phyloP scores from a whole-genome alignment of 169 alveolate species.

The Besnoitia besnoiti region DNA sequence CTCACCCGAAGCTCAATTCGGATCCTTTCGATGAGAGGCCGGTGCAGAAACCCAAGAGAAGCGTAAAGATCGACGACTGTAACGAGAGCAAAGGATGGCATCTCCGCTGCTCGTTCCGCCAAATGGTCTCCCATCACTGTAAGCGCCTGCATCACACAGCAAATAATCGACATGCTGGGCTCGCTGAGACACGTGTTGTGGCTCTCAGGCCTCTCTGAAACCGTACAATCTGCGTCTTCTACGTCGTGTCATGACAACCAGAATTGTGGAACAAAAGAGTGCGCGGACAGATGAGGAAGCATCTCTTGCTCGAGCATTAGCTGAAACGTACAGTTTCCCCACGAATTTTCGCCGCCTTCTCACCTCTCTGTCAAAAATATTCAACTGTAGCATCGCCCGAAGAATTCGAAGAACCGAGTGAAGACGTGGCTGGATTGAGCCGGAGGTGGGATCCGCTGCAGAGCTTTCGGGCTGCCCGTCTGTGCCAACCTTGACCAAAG shows the following conservation, averaged over 20 bases:
- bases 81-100: background rate
- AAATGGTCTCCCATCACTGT: slow-evolving; percentile 4
- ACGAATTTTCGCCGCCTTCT: too few species aligned
- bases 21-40: background rate
- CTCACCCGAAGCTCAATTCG: background rate
- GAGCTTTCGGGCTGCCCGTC: background rate
- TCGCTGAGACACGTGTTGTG: background rate
- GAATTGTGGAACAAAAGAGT: too few species aligned
- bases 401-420: background rate
- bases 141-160: background rate
- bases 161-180: background rate
- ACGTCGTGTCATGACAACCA: too few species aligned
- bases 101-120: background rate
- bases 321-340: too few species aligned
- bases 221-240: too few species aligned
- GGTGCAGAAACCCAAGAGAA: background rate
- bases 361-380: background rate
- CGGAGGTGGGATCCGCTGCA: background rate
- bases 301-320: too few species aligned
- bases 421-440: background rate
- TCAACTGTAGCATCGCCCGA: slow-evolving; percentile 11
- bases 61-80: slow-evolving; percentile 17
- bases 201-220: background rate
- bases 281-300: too few species aligned
- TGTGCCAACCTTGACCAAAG: slow-evolving; percentile 15